These are phyloP conservation scores for Spizellomyces sp. DNA, from an alignment of 192 early-diverging fungal genomes.

Conservation along the genomic window DNA sequence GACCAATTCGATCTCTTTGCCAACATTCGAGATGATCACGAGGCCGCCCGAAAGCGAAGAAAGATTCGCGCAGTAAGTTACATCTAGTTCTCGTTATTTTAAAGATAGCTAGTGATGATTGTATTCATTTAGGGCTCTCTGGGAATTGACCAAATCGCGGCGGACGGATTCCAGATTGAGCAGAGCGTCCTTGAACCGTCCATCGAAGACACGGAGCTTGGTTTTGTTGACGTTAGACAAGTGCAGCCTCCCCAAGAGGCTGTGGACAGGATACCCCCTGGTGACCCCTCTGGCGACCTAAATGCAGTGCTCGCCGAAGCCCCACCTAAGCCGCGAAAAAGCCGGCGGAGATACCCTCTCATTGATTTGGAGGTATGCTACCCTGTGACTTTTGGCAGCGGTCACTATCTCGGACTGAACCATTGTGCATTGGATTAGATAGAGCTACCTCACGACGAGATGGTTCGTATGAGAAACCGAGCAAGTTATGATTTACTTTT, in stretches of 20 bases:
- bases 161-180: background rate
- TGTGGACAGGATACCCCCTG: too few relatives aligned
- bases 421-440: slow-evolving; percentile 2
- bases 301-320: too few relatives aligned
- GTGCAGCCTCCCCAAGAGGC: too few relatives aligned
- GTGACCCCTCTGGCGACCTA: too few relatives aligned
- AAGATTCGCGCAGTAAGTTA: background rate
- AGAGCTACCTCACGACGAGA: slow-evolving; percentile 20
- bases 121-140: background rate
- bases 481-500: slow-evolving; percentile 6
- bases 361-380: slow-evolving; percentile 19
- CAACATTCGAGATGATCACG: slow-evolving; percentile 19
- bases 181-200: background rate
- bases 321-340: too few relatives aligned
- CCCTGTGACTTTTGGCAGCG: too few relatives aligned
- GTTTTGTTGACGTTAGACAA: background rate
- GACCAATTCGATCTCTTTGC: slow-evolving; percentile 30
- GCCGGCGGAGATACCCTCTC: background rate
- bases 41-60: slow-evolving; percentile 1
- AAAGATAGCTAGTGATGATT: background rate
- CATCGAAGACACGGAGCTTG: background rate
- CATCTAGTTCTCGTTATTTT: background rate
- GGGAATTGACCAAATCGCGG: background rate
- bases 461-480: slow-evolving; percentile 15
- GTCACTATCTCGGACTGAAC: too few relatives aligned